Evolutionary conservation across 495 filamentous ascomycete genomes (phyloP).

Genomic region (Trichoderma parareesei): DNA sequence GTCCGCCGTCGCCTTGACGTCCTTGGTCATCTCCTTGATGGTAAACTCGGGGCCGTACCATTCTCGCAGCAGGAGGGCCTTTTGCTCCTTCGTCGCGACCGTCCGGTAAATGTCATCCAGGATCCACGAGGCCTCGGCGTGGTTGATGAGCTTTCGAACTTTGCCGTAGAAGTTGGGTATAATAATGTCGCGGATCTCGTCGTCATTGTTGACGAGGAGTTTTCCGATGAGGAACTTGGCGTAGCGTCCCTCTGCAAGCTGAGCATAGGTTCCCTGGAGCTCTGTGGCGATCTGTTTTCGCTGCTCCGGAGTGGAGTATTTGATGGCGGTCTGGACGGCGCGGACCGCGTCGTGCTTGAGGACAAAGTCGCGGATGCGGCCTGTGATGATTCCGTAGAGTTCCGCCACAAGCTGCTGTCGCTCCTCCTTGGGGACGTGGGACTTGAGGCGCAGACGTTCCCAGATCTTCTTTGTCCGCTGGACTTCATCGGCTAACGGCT

Average conservation of each 20-base stretch:
- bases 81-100: conserved; percentile 72
- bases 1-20: conserved; percentile 43
- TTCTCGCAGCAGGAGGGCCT: conserved; percentile 74
- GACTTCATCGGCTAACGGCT: conserved; percentile 84
- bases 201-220: conserved; percentile 79
- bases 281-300: conserved; percentile 80
- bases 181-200: conserved; percentile 75
- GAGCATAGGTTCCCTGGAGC: conserved; percentile 74
- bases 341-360: conserved; percentile 97
- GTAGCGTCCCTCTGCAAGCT: conserved; percentile 86
- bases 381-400: conserved; percentile 83
- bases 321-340: conserved; percentile 91
- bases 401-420: conserved; percentile 78
- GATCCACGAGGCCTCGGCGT: conserved; percentile 93
- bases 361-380: conserved; percentile 85
- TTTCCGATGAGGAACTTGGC: conserved; percentile 96
- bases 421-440: conserved; percentile 78
- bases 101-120: conserved; percentile 91
- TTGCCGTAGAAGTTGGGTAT: conserved; percentile 91
- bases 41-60: conserved; percentile 96
- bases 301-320: conserved; percentile 81
- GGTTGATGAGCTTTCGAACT: conserved; percentile 85
- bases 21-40: conserved; percentile 56
- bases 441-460: conserved; percentile 88
- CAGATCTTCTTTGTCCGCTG: conserved; percentile 91